Evolutionary conservation across 139 green algal genomes (phyloP), one percentile per base, ranked within the genome.

Genomic region (Chlamydomonas schloesseri): DNA sequence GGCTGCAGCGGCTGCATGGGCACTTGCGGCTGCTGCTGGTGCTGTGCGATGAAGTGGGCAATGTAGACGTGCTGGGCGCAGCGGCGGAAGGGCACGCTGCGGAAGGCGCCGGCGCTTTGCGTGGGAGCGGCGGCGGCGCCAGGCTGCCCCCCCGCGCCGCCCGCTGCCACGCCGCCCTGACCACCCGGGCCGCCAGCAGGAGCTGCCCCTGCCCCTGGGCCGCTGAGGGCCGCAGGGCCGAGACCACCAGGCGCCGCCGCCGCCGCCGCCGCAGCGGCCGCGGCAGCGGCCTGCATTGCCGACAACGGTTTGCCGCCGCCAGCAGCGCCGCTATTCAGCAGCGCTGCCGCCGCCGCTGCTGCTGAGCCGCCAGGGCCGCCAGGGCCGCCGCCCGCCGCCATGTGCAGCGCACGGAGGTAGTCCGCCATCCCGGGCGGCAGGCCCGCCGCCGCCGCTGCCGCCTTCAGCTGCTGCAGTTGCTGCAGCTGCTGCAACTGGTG

Each of bases 61-160:
- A 96, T 96, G 88, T 95, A 96, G 26, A 95, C 93, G 50, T 96
- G 93, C 73, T 68, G 86, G 11, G 93, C 93, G 68, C 91, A 94
- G 71, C 93, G 92, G 79, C 93, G 93, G 60, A 91, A 90, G 9
- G 81, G 81, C 53, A 87, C 34, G 17, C 42, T 20, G 28, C 46
- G n/a, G 29, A 26, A 21, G 1, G 53, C 9, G 26, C 50, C 50
- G 2, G 29, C 73, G 53, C 21, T 57, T 0, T 18, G 29, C 9
- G 28, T 55, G 28, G 28, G 34, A 24, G 13, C 57, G 3, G 31
- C 31, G 21, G 14, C 78, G 14, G n/a, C 65, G 29, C 28, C 42
- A 3, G 37, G 2, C 17, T 18, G 64, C 17, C 64, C 64, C 37
- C 9, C 60, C 18, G 24, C 60, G 21, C 2, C 55, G 55, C 55